Conservation (phyloP, 2,329 filamentous ascomycete genomes). For the Fusarium aywerte region DNA sequence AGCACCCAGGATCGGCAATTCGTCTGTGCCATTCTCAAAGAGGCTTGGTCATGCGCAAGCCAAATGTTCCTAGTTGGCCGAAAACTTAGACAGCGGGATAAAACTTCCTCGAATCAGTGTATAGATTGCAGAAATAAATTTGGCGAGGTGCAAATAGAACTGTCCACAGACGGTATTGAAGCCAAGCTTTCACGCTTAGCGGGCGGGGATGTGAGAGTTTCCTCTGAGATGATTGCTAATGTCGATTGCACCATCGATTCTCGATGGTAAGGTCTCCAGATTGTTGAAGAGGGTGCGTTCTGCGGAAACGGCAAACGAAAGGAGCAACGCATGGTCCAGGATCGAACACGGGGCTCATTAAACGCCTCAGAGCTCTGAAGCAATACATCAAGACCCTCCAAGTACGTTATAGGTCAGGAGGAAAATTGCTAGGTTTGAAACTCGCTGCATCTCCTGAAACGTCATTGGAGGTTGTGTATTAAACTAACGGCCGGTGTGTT, state of each 20-base stretch:
- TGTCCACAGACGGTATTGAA: neutral
- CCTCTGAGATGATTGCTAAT: neutral
- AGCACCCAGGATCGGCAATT: constrained; percentile 11
- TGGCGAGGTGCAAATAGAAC: neutral
- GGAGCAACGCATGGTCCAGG: neutral
- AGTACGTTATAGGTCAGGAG: neutral
- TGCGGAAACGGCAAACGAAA: neutral
- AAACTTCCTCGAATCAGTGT: constrained; percentile 13
- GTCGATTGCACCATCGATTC: neutral
- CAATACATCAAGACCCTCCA: neutral
- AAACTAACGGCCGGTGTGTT: constrained; percentile 9
- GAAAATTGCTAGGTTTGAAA: neutral
- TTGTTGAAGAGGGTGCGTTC: neutral
- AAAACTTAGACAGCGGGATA: neutral
- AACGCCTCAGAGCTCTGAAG: too few relatives aligned
- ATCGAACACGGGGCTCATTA: neutral
- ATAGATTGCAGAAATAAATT: neutral
- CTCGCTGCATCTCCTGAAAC: neutral
- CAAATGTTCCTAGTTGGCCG: neutral
- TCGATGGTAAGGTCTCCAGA: neutral
- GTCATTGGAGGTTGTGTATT: constrained; percentile 28
- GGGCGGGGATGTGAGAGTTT: neutral
- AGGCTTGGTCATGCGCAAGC: constrained; percentile 32
- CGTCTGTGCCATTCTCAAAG: constrained; percentile 19
- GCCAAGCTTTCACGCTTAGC: neutral